These are phyloP conservation scores for Agrostemma githago DNA, from an alignment of 148 eudicot genomes.

Conservation along the genomic window DNA sequence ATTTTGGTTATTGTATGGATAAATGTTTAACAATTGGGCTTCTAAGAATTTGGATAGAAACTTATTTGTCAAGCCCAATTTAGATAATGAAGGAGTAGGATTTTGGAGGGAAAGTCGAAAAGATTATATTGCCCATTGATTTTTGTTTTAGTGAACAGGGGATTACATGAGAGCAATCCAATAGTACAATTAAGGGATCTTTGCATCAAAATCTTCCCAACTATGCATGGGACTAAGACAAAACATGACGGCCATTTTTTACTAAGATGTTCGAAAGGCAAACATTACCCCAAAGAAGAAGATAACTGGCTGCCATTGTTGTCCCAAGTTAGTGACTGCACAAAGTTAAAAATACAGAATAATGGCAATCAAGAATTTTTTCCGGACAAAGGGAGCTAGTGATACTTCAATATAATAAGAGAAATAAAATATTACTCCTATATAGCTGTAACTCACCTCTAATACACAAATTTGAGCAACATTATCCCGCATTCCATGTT, in stretches of 20 bases:
- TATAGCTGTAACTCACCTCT: conserved; percentile 51
- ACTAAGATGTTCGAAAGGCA: not conserved
- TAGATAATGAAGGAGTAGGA: no score
- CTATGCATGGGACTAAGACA: conserved; percentile 3
- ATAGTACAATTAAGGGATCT: not conserved
- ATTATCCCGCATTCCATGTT: conserved; percentile 89
- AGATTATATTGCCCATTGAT: no score
- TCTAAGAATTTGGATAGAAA: no score
- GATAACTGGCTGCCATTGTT: conserved; percentile 22
- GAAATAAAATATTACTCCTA: conserved; percentile 6
- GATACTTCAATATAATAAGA: not conserved
- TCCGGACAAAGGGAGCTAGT: not conserved
- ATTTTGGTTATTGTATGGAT: no score
- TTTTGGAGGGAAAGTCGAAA: no score
- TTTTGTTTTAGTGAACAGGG: no score
- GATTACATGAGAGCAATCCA: not conserved
- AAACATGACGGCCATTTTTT: not conserved
- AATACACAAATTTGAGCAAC: conserved; percentile 97
- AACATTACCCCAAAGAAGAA: conserved; percentile 45
- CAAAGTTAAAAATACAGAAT: conserved; percentile 11
- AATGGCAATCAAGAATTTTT: conserved; percentile 9
- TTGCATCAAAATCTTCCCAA: not conserved
- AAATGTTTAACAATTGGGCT: no score
- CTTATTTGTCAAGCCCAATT: no score
- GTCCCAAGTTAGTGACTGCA: conserved; percentile 49